These are phyloP conservation scores for Lactarius pseudohatsudake DNA, from an alignment of 768 basidiomycete genomes.

Conservation along the genomic window DNA sequence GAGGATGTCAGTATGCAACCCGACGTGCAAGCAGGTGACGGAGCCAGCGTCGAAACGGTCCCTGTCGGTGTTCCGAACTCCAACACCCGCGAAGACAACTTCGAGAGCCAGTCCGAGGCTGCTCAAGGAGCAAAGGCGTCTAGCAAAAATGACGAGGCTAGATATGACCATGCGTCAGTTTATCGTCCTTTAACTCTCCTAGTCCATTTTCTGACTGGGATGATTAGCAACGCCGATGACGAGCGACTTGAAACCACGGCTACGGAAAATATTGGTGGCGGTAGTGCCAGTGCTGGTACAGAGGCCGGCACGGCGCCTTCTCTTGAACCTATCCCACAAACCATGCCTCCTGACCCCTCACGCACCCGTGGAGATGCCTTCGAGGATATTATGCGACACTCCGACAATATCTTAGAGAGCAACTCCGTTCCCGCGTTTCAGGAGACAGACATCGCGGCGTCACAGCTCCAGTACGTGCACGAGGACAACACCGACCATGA, in stretches of 20 bases:
- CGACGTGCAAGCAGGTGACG: slow-evolving; percentile 39
- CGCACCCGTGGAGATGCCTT: slow-evolving; percentile 84
- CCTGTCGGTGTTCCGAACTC: slow-evolving; percentile 8
- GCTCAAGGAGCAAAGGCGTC: slow-evolving; percentile 16
- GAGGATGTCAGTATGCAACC: slow-evolving; percentile 44
- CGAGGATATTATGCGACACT: slow-evolving; percentile 77
- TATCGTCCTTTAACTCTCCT: background rate
- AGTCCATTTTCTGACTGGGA: background rate
- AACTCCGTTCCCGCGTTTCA: slow-evolving; percentile 36
- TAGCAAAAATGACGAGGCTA: slow-evolving; percentile 15
- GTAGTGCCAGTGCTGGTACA: slow-evolving; percentile 42
- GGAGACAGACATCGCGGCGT: slow-evolving; percentile 39
- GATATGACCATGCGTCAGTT: slow-evolving; percentile 14
- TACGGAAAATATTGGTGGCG: slow-evolving; percentile 18
- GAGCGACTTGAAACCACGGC: background rate
- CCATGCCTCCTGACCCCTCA: slow-evolving; percentile 43
- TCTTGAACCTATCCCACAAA: slow-evolving; percentile 37
- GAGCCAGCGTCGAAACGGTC: slow-evolving; percentile 22
- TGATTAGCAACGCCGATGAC: slow-evolving; percentile 8
- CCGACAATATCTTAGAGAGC: slow-evolving; percentile 72
- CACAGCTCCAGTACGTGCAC: slow-evolving; percentile 74
- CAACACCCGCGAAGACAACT: slow-evolving; percentile 8
- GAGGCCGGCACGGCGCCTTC: slow-evolving; percentile 48
- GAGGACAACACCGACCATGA: slow-evolving; percentile 67
- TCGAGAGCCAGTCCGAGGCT: slow-evolving; percentile 15